Conservation (phyloP, 352 stramenopile species). For the Phytophthora brassicae region DNA sequence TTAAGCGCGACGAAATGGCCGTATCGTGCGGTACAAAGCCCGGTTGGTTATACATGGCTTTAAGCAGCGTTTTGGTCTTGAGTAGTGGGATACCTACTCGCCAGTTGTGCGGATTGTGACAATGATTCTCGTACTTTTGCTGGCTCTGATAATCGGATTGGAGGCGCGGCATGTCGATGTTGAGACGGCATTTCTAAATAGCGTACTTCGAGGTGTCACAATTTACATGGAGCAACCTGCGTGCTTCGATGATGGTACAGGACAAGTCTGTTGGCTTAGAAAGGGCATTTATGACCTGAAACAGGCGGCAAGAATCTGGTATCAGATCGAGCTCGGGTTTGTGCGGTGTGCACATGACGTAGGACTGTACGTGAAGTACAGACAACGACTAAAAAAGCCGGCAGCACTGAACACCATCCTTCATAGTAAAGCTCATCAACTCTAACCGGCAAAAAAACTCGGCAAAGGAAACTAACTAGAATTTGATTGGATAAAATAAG, state of each 20-base stretch:
- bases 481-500: too few species aligned
- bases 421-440: too few species aligned
- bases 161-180: not conserved
- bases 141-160: not conserved
- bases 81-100: not conserved
- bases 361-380: constrained; percentile 4
- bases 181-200: not conserved
- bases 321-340: not conserved
- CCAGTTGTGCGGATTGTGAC: not conserved
- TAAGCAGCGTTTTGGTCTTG: not conserved
- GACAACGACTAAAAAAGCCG: too few species aligned
- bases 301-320: not conserved
- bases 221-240: not conserved
- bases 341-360: not conserved
- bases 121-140: not conserved
- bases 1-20: not conserved
- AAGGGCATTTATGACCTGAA: not conserved
- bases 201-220: not conserved
- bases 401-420: too few species aligned
- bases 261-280: not conserved
- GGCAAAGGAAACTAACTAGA: too few species aligned
- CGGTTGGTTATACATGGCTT: not conserved
- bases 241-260: not conserved
- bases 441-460: too few species aligned
- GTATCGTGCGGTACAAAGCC: not conserved